Percentiles rank a stretch among this genome's conserved stretches.
Evolutionary conservation across 345 rosid species (phyloP).

Genomic region (Excoecaria cochinchinensis): DNA sequence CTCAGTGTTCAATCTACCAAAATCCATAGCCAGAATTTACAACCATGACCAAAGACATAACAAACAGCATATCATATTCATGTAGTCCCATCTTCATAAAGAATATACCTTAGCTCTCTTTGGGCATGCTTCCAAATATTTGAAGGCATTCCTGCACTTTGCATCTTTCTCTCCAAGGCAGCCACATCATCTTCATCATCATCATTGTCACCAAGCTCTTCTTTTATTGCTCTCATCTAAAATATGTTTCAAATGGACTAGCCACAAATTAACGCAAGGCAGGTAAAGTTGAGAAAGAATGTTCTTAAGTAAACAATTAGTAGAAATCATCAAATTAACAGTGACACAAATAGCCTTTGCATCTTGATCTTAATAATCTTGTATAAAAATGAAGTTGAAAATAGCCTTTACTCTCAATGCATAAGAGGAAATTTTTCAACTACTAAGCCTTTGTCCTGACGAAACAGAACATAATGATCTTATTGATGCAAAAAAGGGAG

Average conservation of each 20-base stretch:
- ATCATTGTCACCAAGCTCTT: slow-evolving; percentile 98
- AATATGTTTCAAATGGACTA: slow-evolving; percentile 18
- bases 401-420: not conserved
- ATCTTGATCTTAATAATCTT: not conserved
- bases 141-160: slow-evolving; percentile 93
- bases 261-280: slow-evolving; percentile 18
- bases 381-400: not conserved
- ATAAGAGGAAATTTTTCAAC: not conserved
- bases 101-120: slow-evolving; percentile 80
- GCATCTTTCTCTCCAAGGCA: slow-evolving; percentile 95
- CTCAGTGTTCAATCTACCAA: not conserved
- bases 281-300: not conserved
- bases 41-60: not conserved
- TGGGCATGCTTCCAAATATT: slow-evolving; percentile 97
- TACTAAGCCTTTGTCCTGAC: not conserved
- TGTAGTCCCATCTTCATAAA: not conserved
- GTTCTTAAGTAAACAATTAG: not conserved
- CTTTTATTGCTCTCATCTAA: slow-evolving; percentile 99
- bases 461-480: not conserved
- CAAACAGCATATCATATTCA: not conserved
- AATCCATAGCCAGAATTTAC: not conserved
- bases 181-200: slow-evolving; percentile 98
- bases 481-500: too few relatives aligned
- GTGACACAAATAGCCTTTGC: not conserved
- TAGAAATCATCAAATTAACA: not conserved